Evolutionary conservation across 2,329 filamentous ascomycete species (phyloP), one percentile per base, ranked within the genome.

Genomic region (Penicillium aurantiogriseum): DNA sequence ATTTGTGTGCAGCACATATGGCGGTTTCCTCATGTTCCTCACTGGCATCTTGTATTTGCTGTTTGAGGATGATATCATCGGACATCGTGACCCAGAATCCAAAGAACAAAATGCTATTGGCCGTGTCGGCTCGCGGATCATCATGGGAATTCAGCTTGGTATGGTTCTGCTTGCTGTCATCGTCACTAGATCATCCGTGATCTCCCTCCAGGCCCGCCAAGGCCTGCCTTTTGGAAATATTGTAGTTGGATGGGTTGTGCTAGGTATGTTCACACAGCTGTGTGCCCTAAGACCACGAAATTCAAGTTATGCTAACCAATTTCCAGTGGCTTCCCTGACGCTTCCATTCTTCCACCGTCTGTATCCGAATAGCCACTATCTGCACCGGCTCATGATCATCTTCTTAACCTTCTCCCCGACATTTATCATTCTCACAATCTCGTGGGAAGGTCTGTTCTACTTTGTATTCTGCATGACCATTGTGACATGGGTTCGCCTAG

Each of bases 401-500:
- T 99, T 97, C 78, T 81, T 99, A 48, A 90, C 92, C 5, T 97
- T 95, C 71, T 89, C 93, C 0, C 94, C 94, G 0, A 89, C 89
- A 1, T 99, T 97, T 75, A 89, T 99, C 70, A 93, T 99, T 68
- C 85, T 99, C 50, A 96, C 92, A 8, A 97, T 97, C 66, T 97
- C 93, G 0, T 99, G 96, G 77, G 94, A 99, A 75, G 93, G 93
- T 0, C 82, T 99, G 2, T 99, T 99, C 74, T 99, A 97, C 75
- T 85, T 97, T 58, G 86, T 88, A 11, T 99, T 97, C 75, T 92
- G 88, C 69, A 79, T 89, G 53, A 90, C 88, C 23, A 79, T 99
- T 5, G 81, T 96, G 51, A 87, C 88, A 54, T 99, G 94, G 94
- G 90, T 97, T 35, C 86, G 88, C n/a, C 82, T 99, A 1, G 94